Percentiles rank a stretch among this genome's conserved stretches.
Evolutionary conservation across 257 asterid species (phyloP).

Genomic region (Buddleja alternifolia): DNA sequence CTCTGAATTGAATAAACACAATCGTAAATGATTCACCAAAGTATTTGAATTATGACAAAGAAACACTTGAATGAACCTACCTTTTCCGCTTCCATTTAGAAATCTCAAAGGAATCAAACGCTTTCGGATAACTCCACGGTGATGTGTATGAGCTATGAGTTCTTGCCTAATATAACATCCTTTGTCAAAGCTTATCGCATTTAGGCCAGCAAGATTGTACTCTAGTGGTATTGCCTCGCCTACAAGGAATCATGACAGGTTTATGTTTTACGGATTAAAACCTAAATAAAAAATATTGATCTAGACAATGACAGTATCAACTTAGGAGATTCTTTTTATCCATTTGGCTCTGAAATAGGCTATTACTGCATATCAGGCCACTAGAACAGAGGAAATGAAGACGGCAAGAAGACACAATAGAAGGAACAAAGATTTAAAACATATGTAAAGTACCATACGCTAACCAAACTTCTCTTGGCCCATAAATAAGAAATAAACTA

Average conservation of each 20-base stretch:
- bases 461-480: not conserved
- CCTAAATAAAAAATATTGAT: not conserved
- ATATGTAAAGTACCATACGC: not conserved
- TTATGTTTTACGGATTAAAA: not conserved
- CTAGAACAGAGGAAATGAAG: not conserved
- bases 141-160: constrained; percentile 88
- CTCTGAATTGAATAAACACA: constrained; percentile 41
- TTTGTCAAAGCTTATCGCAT: constrained; percentile 88
- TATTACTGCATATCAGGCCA: constrained; percentile 2
- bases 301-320: not conserved
- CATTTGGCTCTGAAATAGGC: not conserved
- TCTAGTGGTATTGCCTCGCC: constrained; percentile 93
- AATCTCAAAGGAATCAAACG: constrained; percentile 78
- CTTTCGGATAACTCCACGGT: constrained; percentile 84
- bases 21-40: not conserved
- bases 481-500: not conserved
- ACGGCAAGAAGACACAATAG: not conserved
- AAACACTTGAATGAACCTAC: constrained; percentile 36
- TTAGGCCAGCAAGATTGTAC: constrained; percentile 82
- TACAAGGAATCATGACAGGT: constrained; percentile 26
- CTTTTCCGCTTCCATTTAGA: constrained; percentile 51
- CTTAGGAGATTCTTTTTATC: not conserved
- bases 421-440: not conserved
- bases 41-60: not conserved
- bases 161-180: constrained; percentile 97